These are phyloP conservation scores for Zasmidium citrigriseum DNA, from an alignment of 2,329 filamentous ascomycete species.

Conservation along the genomic window DNA sequence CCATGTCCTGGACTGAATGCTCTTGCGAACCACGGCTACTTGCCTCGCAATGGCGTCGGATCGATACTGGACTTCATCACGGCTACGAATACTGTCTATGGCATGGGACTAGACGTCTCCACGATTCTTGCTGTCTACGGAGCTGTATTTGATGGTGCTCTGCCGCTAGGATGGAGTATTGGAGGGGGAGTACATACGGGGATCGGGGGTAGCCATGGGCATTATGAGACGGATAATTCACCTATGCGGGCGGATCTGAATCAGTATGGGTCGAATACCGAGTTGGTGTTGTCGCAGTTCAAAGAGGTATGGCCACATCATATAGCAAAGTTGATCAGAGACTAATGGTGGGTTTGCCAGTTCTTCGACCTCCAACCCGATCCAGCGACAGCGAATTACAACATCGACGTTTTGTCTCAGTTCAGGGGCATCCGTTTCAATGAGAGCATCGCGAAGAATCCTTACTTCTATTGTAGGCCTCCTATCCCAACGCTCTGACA, in stretches of 20 bases:
- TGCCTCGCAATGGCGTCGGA: slow-evolving; percentile 18
- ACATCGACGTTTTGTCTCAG: slow-evolving; percentile 1
- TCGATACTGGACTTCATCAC: slow-evolving; percentile 17
- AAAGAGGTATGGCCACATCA: neutral
- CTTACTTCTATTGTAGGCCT: slow-evolving; percentile 20
- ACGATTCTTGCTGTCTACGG: slow-evolving; percentile 32
- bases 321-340: neutral
- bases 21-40: slow-evolving; percentile 23
- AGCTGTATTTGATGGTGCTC: slow-evolving; percentile 30
- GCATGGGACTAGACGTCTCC: slow-evolving; percentile 34
- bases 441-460: slow-evolving; percentile 8
- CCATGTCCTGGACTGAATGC: slow-evolving; percentile 19
- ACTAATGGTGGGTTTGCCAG: neutral
- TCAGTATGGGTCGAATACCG: slow-evolving; percentile 16
- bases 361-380: slow-evolving; percentile 7
- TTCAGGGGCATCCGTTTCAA: neutral
- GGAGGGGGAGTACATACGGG: slow-evolving; percentile 17
- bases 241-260: slow-evolving; percentile 33
- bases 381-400: slow-evolving; percentile 1
- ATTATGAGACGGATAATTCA: slow-evolving; percentile 35
- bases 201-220: slow-evolving; percentile 23
- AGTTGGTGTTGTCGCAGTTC: slow-evolving; percentile 15
- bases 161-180: slow-evolving; percentile 19
- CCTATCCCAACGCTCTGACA: neutral
- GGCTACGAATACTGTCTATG: slow-evolving; percentile 26